These are phyloP conservation scores for Globisporangium echinulatum DNA, from an alignment of 352 stramenopile genomes.

Conservation along the genomic window DNA sequence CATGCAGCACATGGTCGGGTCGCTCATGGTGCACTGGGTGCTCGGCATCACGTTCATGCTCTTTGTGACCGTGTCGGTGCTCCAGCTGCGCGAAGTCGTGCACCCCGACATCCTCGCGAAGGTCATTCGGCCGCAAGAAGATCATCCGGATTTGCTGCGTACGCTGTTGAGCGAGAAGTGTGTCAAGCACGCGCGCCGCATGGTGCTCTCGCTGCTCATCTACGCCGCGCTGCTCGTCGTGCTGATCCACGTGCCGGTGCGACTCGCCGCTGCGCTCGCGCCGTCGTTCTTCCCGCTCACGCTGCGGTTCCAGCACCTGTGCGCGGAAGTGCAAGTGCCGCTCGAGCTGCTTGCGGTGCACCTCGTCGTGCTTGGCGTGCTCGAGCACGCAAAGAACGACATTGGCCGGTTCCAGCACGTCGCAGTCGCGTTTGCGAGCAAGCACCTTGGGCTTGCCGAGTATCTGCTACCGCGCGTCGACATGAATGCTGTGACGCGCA, in stretches of 20 bases:
- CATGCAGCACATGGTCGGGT: slow-evolving; percentile 87
- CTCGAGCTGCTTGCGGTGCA: slow-evolving; percentile 95
- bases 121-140: slow-evolving; percentile 91
- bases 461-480: slow-evolving; percentile 58
- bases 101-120: slow-evolving; percentile 91
- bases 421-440: slow-evolving; percentile 48
- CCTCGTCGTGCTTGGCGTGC: slow-evolving; percentile 90
- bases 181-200: slow-evolving; percentile 90
- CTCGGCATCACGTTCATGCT: slow-evolving; percentile 98
- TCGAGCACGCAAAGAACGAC: slow-evolving; percentile 90
- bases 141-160: slow-evolving; percentile 94
- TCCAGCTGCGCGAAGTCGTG: slow-evolving; percentile 93
- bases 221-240: slow-evolving; percentile 86
- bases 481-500: slow-evolving; percentile 11
- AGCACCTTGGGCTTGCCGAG: slow-evolving; percentile 59
- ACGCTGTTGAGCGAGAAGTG: slow-evolving; percentile 93
- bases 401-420: slow-evolving; percentile 74
- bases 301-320: slow-evolving; percentile 90
- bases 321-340: slow-evolving; percentile 92
- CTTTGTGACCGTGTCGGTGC: slow-evolving; percentile 93
- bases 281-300: slow-evolving; percentile 62
- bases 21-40: slow-evolving; percentile 95
- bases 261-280: slow-evolving; percentile 40
- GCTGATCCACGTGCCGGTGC: slow-evolving; percentile 85
- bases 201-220: slow-evolving; percentile 90